Evolutionary conservation across 2,329 filamentous ascomycete genomes (phyloP).

Genomic region (Triangularia setosa): DNA sequence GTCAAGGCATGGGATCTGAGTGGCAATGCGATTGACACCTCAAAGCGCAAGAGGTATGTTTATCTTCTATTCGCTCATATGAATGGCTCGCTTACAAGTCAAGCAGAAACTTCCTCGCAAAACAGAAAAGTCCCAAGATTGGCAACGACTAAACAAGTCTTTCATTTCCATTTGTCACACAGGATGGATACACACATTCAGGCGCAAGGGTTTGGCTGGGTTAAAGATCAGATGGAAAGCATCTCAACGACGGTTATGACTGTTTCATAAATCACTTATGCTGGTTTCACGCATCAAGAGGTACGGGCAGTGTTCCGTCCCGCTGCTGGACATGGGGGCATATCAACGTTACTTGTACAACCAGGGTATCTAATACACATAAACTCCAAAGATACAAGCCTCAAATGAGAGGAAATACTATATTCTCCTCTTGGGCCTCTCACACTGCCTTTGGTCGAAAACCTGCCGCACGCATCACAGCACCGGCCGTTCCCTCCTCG

Average conservation of each 20-base stretch:
- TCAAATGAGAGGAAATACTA: too few relatives aligned
- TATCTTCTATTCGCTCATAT: neutral
- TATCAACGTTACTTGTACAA: neutral
- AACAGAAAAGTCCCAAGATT: conserved; percentile 2
- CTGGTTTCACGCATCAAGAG: neutral
- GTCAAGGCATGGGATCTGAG: conserved; percentile 64
- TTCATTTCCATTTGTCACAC: neutral
- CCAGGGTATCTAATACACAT: neutral
- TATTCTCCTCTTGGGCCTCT: neutral
- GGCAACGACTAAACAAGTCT: neutral
- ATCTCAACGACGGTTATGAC: neutral
- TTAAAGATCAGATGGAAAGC: neutral
- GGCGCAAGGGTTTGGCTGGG: neutral
- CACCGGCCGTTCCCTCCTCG: neutral
- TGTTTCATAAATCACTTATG: neutral
- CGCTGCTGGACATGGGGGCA: neutral
- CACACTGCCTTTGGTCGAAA: neutral
- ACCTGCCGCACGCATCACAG: neutral
- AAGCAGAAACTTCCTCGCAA: conserved; percentile 1
- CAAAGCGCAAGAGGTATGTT: conserved; percentile 29
- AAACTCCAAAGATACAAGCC: neutral
- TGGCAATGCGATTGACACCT: conserved; percentile 30
- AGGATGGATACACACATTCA: neutral
- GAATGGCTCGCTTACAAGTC: neutral
- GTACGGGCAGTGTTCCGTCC: neutral